Evolutionary conservation across 2,329 filamentous ascomycete genomes (phyloP).

Genomic region (Penicillium sp.): DNA sequence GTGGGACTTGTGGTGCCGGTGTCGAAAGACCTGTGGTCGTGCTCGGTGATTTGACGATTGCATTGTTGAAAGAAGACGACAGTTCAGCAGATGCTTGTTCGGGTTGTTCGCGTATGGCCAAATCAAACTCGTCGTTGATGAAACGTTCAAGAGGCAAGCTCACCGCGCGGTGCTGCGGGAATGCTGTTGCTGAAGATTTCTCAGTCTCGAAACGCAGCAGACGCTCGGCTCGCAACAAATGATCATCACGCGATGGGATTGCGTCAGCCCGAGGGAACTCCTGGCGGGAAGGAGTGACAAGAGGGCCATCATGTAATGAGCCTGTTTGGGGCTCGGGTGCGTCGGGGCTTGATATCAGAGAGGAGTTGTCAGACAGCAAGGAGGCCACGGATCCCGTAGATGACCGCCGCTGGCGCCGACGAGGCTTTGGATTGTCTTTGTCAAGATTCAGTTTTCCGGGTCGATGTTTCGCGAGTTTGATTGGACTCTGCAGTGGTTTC

Average conservation of each 20-base stretch:
- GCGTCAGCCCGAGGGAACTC: constrained; percentile 20
- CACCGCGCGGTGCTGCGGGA: constrained; percentile 35
- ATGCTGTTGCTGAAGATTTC: constrained; percentile 25
- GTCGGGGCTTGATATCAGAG: constrained; percentile 35
- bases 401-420: constrained; percentile 25
- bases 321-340: constrained; percentile 27
- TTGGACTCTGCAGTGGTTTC: constrained; percentile 37
- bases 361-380: constrained; percentile 34
- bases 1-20: constrained; percentile 8
- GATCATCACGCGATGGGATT: constrained; percentile 25
- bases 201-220: constrained; percentile 32
- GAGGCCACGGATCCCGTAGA: constrained; percentile 37
- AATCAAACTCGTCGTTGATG: constrained; percentile 41
- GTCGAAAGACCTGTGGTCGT: constrained; percentile 8
- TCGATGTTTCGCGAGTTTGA: constrained; percentile 34
- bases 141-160: constrained; percentile 44
- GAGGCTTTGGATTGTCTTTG: constrained; percentile 20
- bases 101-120: constrained; percentile 27
- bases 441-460: constrained; percentile 25
- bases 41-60: constrained; percentile 1
- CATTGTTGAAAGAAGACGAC: constrained; percentile 16
- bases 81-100: constrained; percentile 14
- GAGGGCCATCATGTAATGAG: constrained; percentile 30
- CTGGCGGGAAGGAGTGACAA: constrained; percentile 26
- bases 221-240: constrained; percentile 35